Evolutionary conservation across 2,329 filamentous ascomycete species (phyloP).

Genomic region (Calonectria naviculata): DNA sequence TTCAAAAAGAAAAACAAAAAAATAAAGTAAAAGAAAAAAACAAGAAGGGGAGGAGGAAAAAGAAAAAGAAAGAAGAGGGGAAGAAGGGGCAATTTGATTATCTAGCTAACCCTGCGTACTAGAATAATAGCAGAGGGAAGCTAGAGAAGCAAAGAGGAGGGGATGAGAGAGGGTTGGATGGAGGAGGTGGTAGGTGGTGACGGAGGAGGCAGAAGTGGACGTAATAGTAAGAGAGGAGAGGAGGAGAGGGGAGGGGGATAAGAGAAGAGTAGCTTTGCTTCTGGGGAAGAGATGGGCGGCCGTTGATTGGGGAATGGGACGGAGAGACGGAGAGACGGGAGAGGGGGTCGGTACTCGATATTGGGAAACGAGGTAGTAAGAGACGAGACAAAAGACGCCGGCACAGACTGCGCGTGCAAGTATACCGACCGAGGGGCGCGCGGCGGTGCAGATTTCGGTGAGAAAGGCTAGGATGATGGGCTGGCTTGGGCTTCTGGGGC

Average conservation of each 20-base stretch:
- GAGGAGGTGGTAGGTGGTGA: background rate
- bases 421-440: slow-evolving; percentile 26
- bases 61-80: background rate
- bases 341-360: slow-evolving; percentile 19
- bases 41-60: background rate
- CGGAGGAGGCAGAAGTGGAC: background rate
- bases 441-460: slow-evolving; percentile 38
- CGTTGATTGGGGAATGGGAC: slow-evolving; percentile 42
- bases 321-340: slow-evolving; percentile 27
- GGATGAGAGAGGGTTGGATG: background rate
- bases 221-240: slow-evolving; percentile 2
- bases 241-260: background rate
- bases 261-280: slow-evolving; percentile 30
- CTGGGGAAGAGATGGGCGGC: slow-evolving; percentile 35
- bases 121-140: slow-evolving; percentile 21
- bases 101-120: slow-evolving; percentile 24
- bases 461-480: slow-evolving; percentile 40
- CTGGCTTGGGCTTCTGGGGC: slow-evolving; percentile 35
- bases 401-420: background rate
- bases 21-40: background rate
- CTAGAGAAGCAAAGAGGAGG: slow-evolving; percentile 16
- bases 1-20: background rate
- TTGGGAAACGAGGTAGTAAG: slow-evolving; percentile 4
- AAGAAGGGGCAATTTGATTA: slow-evolving; percentile 14
- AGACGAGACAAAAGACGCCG: slow-evolving; percentile 24